Evolutionary conservation across 805 yeast species (phyloP).

Genomic region (Barnettozyma vustinii): DNA sequence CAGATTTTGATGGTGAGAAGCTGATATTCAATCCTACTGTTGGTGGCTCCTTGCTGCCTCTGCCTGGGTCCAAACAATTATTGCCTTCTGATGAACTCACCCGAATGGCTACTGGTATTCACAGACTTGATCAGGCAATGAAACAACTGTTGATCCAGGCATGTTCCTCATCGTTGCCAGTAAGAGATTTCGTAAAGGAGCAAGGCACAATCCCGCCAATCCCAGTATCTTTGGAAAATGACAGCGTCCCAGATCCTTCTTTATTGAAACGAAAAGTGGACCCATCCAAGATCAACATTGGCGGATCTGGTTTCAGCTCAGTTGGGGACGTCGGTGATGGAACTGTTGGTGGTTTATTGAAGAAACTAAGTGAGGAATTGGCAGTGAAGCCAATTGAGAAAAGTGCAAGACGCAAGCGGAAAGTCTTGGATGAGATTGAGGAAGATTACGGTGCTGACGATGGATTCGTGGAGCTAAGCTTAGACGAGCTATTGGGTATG

Average conservation of each 20-base stretch:
- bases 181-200: constrained; percentile 12
- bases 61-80: constrained; percentile 10
- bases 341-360: constrained; percentile 12
- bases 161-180: neutral
- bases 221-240: constrained; percentile 19
- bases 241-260: constrained; percentile 15
- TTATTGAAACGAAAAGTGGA: neutral
- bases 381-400: constrained; percentile 21
- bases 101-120: constrained; percentile 23
- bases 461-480: constrained; percentile 11
- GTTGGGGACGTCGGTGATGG: constrained; percentile 9
- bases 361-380: constrained; percentile 13
- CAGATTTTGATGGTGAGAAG: constrained; percentile 20
- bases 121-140: constrained; percentile 14
- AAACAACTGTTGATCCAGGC: constrained; percentile 14
- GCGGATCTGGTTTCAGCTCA: neutral
- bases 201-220: constrained; percentile 25
- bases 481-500: constrained; percentile 11
- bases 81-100: constrained; percentile 21
- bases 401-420: constrained; percentile 4
- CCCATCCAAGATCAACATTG: neutral
- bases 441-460: constrained; percentile 8
- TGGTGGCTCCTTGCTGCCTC: constrained; percentile 13
- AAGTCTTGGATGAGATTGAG: constrained; percentile 7
- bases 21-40: constrained; percentile 17